Evolutionary conservation across 805 yeast genomes (phyloP), one percentile per base, ranked within the genome.

Genomic region (Saturnispora halmiae): DNA sequence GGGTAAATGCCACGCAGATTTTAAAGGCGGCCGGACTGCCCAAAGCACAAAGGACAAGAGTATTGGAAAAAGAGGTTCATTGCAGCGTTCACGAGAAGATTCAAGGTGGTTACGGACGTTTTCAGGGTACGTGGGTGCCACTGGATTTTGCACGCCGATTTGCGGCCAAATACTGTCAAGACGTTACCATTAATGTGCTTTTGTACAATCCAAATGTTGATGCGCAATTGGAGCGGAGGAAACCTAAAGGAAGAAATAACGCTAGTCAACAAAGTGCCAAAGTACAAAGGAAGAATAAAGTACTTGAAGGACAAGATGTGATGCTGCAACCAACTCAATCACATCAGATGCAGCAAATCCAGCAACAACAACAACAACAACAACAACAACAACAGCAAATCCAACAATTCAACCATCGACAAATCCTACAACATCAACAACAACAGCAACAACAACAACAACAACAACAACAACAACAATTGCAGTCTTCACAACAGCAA

Each of bases 1-100:
- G 97, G 97, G 86, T 92, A 41, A 83, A 83, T 55, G 86, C 87
- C 18, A 83, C 94, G 1, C 94, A 83, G 56, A 79, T 82, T 28
- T 65, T 83, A 50, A 82, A 83, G 55, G 76, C 82, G 45, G 87
- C 88, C 28, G 75, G 79, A 45, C 79, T 78, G 52, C 82, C 85
- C 32, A 83, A 83, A 59, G 82, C 88, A 2, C 81, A 79, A 53
- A 63, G 94, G 58, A 82, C 92, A 2, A 75, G 82, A 52, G 73
- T 83, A 33, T 61, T 83, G 45, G 92, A 83, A 53, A 75, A 71
- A 49, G 92, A 83, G 47, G 83, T 82, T 18, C 85, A 76, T 53
- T 69, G 66, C 37, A 66, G 68, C 66, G 54, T 61, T 11, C 88
- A 82, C 53, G 84, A 82, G 56, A 83, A 82, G 56, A 75, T 83